A percentile compares a stretch with the other conserved stretches of the same genome.
Evolutionary conservation across 306 rosid species (phyloP).

Genomic region (Alnus glutinosa): DNA sequence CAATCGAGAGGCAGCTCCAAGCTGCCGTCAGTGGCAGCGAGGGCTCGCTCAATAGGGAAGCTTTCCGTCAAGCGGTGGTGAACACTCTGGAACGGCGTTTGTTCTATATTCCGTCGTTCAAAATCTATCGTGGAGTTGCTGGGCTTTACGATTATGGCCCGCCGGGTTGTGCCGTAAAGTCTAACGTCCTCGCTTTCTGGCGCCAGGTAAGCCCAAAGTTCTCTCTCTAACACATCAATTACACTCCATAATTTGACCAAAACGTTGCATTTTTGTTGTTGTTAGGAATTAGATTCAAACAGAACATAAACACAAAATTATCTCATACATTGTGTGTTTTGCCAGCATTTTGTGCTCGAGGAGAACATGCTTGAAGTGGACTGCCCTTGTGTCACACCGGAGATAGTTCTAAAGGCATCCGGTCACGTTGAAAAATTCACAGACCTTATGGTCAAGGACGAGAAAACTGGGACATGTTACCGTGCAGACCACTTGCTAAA

Average conservation of each 20-base stretch:
- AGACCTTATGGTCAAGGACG: slow-evolving; percentile 96
- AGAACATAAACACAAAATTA: background rate
- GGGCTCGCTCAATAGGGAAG: slow-evolving; percentile 51
- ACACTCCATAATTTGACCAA: too few relatives aligned
- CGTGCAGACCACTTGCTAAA: slow-evolving; percentile 93
- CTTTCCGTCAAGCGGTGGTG: slow-evolving; percentile 65
- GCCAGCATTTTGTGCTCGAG: slow-evolving; percentile 90
- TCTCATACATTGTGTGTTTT: background rate
- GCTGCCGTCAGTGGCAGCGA: slow-evolving; percentile 40
- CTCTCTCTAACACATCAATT: background rate
- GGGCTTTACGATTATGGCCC: slow-evolving; percentile 88
- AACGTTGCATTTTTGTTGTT: background rate
- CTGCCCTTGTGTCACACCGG: slow-evolving; percentile 96
- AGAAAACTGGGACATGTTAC: slow-evolving; percentile 75
- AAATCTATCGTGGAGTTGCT: slow-evolving; percentile 85
- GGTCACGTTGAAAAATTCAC: slow-evolving; percentile 97
- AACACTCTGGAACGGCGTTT: slow-evolving; percentile 85
- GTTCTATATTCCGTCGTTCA: slow-evolving; percentile 76
- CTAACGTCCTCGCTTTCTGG: slow-evolving; percentile 83
- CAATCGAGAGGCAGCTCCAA: slow-evolving; percentile 58
- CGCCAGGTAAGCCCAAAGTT: slow-evolving; percentile 56
- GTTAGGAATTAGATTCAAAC: background rate
- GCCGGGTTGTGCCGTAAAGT: slow-evolving; percentile 80
- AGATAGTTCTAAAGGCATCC: slow-evolving; percentile 80
- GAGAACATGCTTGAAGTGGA: slow-evolving; percentile 97